Conservation (phyloP, 2,329 filamentous ascomycete species). For the Fusarium hostae region DNA sequence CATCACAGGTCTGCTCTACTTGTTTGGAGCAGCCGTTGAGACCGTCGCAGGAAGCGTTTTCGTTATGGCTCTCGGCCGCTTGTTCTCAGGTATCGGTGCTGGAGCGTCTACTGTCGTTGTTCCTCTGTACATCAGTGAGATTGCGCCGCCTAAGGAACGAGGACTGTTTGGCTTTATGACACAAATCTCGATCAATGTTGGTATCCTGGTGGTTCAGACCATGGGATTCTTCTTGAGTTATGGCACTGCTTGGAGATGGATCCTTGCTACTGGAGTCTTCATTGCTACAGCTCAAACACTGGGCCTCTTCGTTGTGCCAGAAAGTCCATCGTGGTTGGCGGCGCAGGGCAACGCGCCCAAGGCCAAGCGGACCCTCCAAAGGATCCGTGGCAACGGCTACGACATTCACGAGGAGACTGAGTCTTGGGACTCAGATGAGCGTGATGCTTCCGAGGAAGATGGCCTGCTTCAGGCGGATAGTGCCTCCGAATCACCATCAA, state of each 20-base stretch:
- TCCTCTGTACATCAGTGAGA: conserved; percentile 93
- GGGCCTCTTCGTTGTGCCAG: conserved; percentile 80
- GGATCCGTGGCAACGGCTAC: conserved; percentile 75
- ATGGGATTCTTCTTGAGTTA: conserved; percentile 89
- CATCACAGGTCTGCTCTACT: conserved; percentile 79
- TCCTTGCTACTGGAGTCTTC: conserved; percentile 77
- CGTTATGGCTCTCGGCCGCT: conserved; percentile 76
- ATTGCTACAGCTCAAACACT: conserved; percentile 75
- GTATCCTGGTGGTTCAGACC: conserved; percentile 84
- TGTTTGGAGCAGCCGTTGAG: conserved; percentile 79
- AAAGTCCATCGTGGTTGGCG: conserved; percentile 90
- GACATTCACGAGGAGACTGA: conserved; percentile 80
- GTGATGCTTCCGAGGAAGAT: conserved; percentile 71
- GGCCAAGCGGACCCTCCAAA: conserved; percentile 76
- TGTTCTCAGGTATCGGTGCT: conserved; percentile 84
- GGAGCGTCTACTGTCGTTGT: conserved; percentile 93
- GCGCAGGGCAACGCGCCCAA: conserved; percentile 68
- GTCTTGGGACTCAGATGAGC: conserved; percentile 63
- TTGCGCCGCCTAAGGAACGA: conserved; percentile 78
- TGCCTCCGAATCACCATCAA: conserved; percentile 40
- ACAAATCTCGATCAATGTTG: conserved; percentile 92
- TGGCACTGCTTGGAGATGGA: conserved; percentile 82
- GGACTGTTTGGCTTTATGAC: conserved; percentile 88
- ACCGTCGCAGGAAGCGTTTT: conserved; percentile 75
- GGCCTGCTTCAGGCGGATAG: conserved; percentile 65